Evolutionary conservation across 2,329 filamentous ascomycete genomes (phyloP).

Genomic region (Chaetomium olivaceum): DNA sequence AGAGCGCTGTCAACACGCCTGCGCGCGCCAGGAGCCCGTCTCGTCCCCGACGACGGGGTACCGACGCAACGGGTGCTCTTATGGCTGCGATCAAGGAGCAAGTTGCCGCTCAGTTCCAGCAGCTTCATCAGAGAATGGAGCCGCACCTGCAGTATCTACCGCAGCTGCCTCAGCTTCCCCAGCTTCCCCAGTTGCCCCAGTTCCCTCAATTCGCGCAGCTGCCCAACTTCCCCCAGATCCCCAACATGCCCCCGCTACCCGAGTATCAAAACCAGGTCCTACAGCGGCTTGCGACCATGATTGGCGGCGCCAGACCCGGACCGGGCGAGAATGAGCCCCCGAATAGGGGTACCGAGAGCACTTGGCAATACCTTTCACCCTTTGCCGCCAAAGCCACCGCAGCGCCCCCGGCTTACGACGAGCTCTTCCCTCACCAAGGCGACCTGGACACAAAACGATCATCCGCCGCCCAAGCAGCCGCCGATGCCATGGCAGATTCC

Average conservation of each 20-base stretch:
- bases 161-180: constrained; percentile 47
- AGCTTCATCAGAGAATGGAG: constrained; percentile 52
- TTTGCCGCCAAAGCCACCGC: constrained; percentile 42
- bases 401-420: constrained; percentile 72
- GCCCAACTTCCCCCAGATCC: constrained; percentile 60
- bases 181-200: constrained; percentile 65
- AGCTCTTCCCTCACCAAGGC: constrained; percentile 62
- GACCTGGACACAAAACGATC: constrained; percentile 58
- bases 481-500: constrained; percentile 58
- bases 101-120: constrained; percentile 70
- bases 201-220: constrained; percentile 65
- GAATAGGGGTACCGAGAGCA: constrained; percentile 51
- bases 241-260: constrained; percentile 67
- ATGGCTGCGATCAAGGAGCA: constrained; percentile 74
- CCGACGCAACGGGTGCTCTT: constrained; percentile 41
- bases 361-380: constrained; percentile 70
- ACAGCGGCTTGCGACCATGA: constrained; percentile 41
- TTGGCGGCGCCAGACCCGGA: constrained; percentile 53
- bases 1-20: constrained; percentile 32
- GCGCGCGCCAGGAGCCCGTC: constrained; percentile 29
- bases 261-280: constrained; percentile 70
- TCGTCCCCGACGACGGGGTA: constrained; percentile 30
- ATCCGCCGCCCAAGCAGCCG: constrained; percentile 58
- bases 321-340: constrained; percentile 42
- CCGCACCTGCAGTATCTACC: constrained; percentile 29